Evolutionary conservation across 441 rosid genomes (phyloP), one percentile per base, ranked within the genome.

Genomic region (Geranium incanum): DNA sequence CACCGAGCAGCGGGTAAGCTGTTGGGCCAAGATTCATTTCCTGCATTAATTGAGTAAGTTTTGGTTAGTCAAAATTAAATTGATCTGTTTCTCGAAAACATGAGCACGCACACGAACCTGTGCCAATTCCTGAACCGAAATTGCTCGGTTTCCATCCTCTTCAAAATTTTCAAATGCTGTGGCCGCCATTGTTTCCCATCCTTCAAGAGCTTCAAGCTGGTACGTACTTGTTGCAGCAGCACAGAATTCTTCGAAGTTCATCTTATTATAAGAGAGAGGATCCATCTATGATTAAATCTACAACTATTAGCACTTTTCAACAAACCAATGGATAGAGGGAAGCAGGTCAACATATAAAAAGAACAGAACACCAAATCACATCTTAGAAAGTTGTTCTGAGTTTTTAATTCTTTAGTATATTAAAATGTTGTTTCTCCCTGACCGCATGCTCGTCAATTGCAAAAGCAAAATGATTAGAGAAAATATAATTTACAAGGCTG

Each of bases 191-290:
- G 28, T 6, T 9, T 92, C 96, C 99, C 99, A 95, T 15, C 69
- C 70, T 77, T 86, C 95, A 52, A 86, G 87, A 16, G 93, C 90
- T 83, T 92, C 99, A 65, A 90, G 83, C 84, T 91, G 99, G 85
- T 90, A 91, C 73, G 93, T 92, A 21, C 92, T 92, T 41, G 89
- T 71, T 33, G 95, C 82, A 77, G 99, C 98, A 67, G 98, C 97
- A 81, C 97, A 90, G 77, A 95, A 95, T 83, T 95, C 99, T 83
- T 87, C 93, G 55, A 95, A 95, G 71, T 82, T 91, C 98, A 92
- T 89, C 72, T 87, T 87, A 86, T 87, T 90, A 88, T 87, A 87
- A 72, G 86, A 88, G 59, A 92, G 97, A 75, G 87, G 81, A 76
- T 80, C 85, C 77, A 92, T 59, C 64, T 59, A 15, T n/a, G 3